A percentile compares a stretch with the other conserved stretches of the same genome.
phyloP scores from a whole-genome alignment of 345 rosid genomes.

The Ricinus communis region DNA sequence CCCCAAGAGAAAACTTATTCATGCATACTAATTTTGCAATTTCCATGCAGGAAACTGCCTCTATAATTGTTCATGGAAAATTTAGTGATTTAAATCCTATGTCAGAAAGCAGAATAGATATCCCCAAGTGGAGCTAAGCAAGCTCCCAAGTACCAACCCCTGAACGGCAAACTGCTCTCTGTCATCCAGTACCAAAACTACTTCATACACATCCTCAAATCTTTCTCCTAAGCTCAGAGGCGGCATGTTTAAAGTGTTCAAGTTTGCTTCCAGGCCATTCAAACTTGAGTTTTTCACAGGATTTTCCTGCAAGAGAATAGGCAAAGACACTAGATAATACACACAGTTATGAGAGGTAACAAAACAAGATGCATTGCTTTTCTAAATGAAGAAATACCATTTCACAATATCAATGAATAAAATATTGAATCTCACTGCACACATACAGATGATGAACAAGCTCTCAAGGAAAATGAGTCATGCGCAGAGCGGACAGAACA shows the following conservation, averaged over 20 bases:
- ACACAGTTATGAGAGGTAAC: background rate
- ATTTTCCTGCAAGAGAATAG: slow-evolving; percentile 27
- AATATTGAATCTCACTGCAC: slow-evolving; percentile 19
- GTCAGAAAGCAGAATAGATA: background rate
- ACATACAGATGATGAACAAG: slow-evolving; percentile 76
- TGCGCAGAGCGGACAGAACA: slow-evolving; percentile 32
- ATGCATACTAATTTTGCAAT: background rate
- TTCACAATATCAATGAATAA: background rate
- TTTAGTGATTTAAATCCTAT: background rate
- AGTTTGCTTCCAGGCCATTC: slow-evolving; percentile 30
- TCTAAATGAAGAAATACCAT: background rate
- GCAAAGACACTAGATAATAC: slow-evolving; percentile 9
- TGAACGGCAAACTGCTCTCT: slow-evolving; percentile 70
- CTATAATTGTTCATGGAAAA: background rate
- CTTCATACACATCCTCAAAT: slow-evolving; percentile 76
- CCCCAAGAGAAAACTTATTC: background rate
- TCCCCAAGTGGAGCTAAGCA: slow-evolving; percentile 9
- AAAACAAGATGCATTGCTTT: background rate
- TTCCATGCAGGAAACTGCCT: background rate
- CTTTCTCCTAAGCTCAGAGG: slow-evolving; percentile 72
- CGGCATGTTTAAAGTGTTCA: slow-evolving; percentile 49
- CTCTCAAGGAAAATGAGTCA: slow-evolving; percentile 41
- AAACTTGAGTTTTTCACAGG: slow-evolving; percentile 31
- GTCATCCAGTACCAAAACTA: slow-evolving; percentile 75
- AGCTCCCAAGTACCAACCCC: slow-evolving; percentile 50